Base-by-base conservation (phyloP, 2,329 filamentous ascomycete species). In the Dryadomyces quercus-mongolicae region DNA sequence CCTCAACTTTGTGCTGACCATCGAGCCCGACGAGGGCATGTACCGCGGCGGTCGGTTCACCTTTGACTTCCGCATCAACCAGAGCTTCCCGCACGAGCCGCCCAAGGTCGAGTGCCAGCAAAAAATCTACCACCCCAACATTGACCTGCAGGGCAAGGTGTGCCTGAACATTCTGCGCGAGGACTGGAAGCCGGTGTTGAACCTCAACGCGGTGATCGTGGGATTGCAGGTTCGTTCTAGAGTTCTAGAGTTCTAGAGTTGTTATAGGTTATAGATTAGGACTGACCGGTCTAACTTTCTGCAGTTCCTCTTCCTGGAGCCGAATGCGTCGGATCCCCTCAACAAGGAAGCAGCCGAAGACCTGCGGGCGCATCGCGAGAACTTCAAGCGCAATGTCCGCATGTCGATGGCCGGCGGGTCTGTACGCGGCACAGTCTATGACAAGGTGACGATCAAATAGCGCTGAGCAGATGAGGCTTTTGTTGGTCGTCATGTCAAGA, bases 41-140 rank as follows among this genome's bases (percentile, higher is more conserved):
- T 98, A 98, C 78, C 89, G 91, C 66, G 82, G 82, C 62, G 92
- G 92, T 55, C 75, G 76, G 56, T 98, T 97, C 72, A 82, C 84
- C 57, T 98, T 98, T 70, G 86, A 81, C 60, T 97, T 98, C 71
- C 80, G 81, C 59, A 95, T 98, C 73, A 90, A 88, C 70, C 87
- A 92, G 66, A 93, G 87, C 73, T 98, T 95, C 71, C 93, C 93
- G 0, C 93, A 97, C 72, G 91, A 97, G 68, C 91, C 93, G 59
- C 93, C 93, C 20, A 97, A 97, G 72, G 93, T 98, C 62, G 93
- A 88, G 66, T 97, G 93, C 73, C 86, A 84, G 62, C 88, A 98
- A 72, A 97, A 95, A 77, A 97, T 98, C 64, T 98, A 98, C 73
- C 93, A 98, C 68, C 93, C 93, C 6, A 98, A 98, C 70, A 98